Base-by-base conservation (phyloP, 2,329 filamentous ascomycete species). In the Monosporascus sp. region DNA sequence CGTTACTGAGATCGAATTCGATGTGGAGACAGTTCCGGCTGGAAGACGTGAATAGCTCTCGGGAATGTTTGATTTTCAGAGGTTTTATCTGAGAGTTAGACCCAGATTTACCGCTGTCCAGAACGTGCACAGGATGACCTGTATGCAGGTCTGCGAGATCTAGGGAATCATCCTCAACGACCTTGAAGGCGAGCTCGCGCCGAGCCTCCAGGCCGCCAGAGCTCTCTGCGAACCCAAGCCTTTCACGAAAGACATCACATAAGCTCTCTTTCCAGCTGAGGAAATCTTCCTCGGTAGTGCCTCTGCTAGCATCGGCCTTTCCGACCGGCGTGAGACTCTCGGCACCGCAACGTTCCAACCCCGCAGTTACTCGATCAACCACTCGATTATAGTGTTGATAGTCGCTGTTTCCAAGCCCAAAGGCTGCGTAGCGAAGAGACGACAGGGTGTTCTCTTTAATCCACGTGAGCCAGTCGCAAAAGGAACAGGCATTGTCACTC, bases 331-430 rank as follows among this genome's bases (percentile, higher is more conserved):
- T 55, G 0, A 71, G 47, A 0, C 59, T 56, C 11, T 60, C 57
- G 9, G 68, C 69, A 1, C 69, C 70, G 3, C 62, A 52, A 8
- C 57, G 50, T 39, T 51, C 60, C 39, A 55, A 62, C 8, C 58
- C 56, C 5, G 56, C 53, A 17, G 52, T 61, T 11, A 72, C 61
- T 8, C 61, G 59, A 18, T 66, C 61, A 6, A 71, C 60, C 1
- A 74, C 65, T 1, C 59, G 57, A 55, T 75, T 74, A 51, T 68
- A 75, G 50, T 71, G 61, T 27, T 67, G 57, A 51, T 75, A 75
- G 47, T 64, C 70, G 37, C 58, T 70, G 53, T 73, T 72, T 0
- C 72, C 72, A 1, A 74, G 60, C 2, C 72, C 72, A 50, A 74
- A 71, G 0, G 67, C 65, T 17, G 63, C 62, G 48, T 72, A 74